Percentiles rank a stretch among this genome's conserved stretches.
These are phyloP conservation scores for Cladosporium colombiae DNA, from an alignment of 2,329 filamentous ascomycete species.

Conservation along the genomic window DNA sequence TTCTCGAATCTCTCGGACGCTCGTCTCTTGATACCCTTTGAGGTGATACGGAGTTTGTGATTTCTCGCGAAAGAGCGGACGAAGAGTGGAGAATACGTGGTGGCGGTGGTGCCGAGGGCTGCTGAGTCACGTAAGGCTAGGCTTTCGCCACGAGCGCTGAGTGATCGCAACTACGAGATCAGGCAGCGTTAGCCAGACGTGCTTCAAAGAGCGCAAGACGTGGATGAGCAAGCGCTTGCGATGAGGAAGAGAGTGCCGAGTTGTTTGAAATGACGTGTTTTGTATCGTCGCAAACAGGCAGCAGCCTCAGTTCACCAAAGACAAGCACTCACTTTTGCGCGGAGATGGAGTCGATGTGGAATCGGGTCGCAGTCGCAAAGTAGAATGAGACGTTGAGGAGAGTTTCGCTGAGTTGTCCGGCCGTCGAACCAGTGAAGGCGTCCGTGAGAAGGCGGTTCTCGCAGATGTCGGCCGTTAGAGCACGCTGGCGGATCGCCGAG, in stretches of 20 bases:
- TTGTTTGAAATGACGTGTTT: conserved; percentile 19
- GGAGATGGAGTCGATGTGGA: conserved; percentile 14
- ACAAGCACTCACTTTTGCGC: conserved; percentile 22
- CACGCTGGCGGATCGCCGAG: conserved; percentile 18
- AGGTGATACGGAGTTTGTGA: conserved; percentile 47
- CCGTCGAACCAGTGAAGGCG: conserved; percentile 62
- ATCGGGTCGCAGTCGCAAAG: conserved; percentile 22
- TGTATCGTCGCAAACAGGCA: conserved; percentile 14
- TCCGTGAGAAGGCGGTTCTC: conserved; percentile 48
- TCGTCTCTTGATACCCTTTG: conserved; percentile 48
- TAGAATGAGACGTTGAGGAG: conserved; percentile 16
- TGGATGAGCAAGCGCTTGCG: conserved; percentile 10
- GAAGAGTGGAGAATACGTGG: conserved; percentile 68
- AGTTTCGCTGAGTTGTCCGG: conserved; percentile 29
- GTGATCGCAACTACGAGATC: conserved; percentile 20
- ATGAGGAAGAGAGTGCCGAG: neutral
- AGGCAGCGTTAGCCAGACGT: conserved; percentile 15
- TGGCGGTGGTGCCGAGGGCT: conserved; percentile 29
- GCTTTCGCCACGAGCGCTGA: conserved; percentile 19
- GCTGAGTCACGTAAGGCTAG: conserved; percentile 19
- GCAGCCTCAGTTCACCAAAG: conserved; percentile 28
- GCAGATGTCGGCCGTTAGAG: conserved; percentile 32
- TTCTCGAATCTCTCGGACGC: conserved; percentile 41
- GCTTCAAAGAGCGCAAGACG: conserved; percentile 12
- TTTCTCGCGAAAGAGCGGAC: conserved; percentile 54